A percentile compares a stretch with the other conserved stretches of the same genome.
phyloP scores from a whole-genome alignment of 1,284 basidiomycete genomes.

The Naganishia sp. region DNA sequence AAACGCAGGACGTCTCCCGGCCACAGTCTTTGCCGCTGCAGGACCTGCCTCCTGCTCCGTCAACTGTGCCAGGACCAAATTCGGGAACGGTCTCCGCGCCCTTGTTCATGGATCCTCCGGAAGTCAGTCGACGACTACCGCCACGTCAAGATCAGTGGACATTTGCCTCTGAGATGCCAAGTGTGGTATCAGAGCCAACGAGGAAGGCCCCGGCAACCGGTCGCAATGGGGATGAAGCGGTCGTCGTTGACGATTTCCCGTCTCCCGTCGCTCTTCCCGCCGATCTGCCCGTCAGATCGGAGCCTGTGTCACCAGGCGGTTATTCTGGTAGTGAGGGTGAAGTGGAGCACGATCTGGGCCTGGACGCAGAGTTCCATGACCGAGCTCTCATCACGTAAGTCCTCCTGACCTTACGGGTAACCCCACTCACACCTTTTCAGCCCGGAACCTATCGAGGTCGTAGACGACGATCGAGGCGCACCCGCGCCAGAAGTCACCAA shows the following conservation, averaged over 20 bases:
- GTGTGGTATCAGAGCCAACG: not conserved
- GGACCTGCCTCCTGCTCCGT: not conserved
- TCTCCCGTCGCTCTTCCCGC: not conserved
- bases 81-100: not conserved
- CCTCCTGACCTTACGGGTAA: too few species aligned
- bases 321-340: constrained; percentile 26
- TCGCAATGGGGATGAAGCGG: not conserved
- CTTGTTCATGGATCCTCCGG: constrained; percentile 6
- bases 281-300: not conserved
- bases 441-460: constrained; percentile 10
- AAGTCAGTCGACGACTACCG: not conserved
- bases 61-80: not conserved
- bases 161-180: constrained; percentile 2
- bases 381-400: not conserved
- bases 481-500: not conserved
- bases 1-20: not conserved
- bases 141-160: not conserved
- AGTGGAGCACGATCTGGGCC: constrained; percentile 24
- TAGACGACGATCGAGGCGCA: not conserved
- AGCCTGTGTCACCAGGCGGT: constrained; percentile 7
- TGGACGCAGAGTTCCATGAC: constrained; percentile 5
- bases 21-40: not conserved
- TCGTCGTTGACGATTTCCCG: not conserved
- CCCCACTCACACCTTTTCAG: not conserved
- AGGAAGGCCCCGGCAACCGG: not conserved